phyloP scores from a whole-genome alignment of 202 grass and related monocot species.

The Brachypodium distachyon region DNA sequence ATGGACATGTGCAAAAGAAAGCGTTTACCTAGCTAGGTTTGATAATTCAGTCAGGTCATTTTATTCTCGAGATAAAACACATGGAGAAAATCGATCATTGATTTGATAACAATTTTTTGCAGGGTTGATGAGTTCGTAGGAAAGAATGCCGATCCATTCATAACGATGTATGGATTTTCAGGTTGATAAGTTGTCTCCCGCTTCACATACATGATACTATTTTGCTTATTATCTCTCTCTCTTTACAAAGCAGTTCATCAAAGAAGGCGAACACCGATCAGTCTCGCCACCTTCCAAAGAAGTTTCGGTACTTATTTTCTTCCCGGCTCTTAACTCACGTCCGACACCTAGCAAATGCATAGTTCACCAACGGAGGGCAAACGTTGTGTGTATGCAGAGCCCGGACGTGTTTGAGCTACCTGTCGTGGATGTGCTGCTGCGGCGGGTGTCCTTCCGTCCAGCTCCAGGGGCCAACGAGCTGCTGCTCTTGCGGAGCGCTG shows the following conservation, averaged over 20 bases:
- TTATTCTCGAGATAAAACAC: too few species aligned
- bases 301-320: conserved; percentile 36
- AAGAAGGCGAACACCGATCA: conserved; percentile 30
- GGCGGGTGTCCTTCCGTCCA: conserved; percentile 24
- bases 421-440: conserved; percentile 63
- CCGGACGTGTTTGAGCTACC: conserved; percentile 47
- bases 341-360: too few species aligned
- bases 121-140: conserved; percentile 76
- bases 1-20: neutral
- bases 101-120: conserved; percentile 24
- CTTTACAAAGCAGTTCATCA: conserved; percentile 38
- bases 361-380: too few species aligned
- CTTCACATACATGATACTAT: neutral
- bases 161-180: conserved; percentile 78
- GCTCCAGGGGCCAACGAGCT: conserved; percentile 30
- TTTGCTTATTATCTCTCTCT: conserved; percentile 14
- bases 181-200: conserved; percentile 32
- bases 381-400: conserved; percentile 24
- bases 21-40: too few species aligned
- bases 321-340: neutral
- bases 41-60: too few species aligned
- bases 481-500: neutral
- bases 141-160: conserved; percentile 64
- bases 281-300: conserved; percentile 30
- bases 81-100: neutral